Conservation (phyloP, 2,329 filamentous ascomycete genomes). For the Aureobasidium sp. region DNA sequence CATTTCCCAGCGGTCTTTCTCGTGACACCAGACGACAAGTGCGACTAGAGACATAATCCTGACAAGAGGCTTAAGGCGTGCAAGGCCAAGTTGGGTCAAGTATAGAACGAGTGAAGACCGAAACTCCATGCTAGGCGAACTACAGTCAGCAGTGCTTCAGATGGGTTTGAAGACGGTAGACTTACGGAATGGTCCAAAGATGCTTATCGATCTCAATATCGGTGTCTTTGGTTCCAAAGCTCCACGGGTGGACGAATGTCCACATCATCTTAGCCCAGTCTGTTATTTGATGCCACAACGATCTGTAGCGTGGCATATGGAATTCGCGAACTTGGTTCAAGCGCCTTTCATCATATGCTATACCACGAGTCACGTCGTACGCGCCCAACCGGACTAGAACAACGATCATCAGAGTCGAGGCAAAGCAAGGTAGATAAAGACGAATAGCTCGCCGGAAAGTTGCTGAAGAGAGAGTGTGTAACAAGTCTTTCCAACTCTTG, state of each 20-base stretch:
- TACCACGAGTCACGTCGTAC: conserved; percentile 16
- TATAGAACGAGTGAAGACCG: conserved; percentile 51
- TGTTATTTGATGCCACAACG: conserved; percentile 17
- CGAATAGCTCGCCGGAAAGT: conserved; percentile 20
- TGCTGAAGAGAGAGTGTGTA: conserved; percentile 18
- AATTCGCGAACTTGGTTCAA: conserved; percentile 14
- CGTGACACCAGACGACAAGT: conserved; percentile 40
- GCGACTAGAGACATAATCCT: conserved; percentile 36
- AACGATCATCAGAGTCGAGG: conserved; percentile 18
- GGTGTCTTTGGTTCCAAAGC: conserved; percentile 7
- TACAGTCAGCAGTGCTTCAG: conserved; percentile 26
- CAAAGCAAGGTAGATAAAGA: conserved; percentile 19
- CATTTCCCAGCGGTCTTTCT: conserved; percentile 47
- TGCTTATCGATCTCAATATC: conserved; percentile 36
- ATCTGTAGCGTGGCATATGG: conserved; percentile 12
- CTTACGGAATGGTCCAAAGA: conserved; percentile 47
- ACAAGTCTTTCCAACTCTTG: conserved; percentile 24
- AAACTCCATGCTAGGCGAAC: conserved; percentile 40
- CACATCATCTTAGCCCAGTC: conserved; percentile 33
- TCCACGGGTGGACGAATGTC: conserved; percentile 15
- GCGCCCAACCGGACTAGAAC: conserved; percentile 6
- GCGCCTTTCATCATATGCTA: conserved; percentile 14
- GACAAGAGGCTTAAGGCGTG: conserved; percentile 5
- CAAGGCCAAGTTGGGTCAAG: conserved; percentile 39
- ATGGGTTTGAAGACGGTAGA: background rate